Evolutionary conservation across 169 alveolate genomes (phyloP), one percentile per base, ranked within the genome.

Genomic region (Plasmodium billcollinsi): DNA sequence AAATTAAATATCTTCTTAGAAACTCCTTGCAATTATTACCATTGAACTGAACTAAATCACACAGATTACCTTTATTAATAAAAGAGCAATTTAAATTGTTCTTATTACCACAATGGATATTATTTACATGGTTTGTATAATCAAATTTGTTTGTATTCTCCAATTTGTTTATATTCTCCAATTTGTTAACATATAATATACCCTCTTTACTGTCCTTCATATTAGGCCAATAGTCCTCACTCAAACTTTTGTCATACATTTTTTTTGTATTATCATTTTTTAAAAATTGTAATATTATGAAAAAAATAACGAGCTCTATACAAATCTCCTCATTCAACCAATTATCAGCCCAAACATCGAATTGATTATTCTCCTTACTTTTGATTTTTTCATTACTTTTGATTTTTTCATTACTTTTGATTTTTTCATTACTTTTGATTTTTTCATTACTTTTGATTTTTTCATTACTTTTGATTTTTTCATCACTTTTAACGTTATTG

Each of bases 211-310:
- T 54, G 3, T 26, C 69, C 0, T 39, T 45, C 33, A 80, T 67
- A 59, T 49, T 52, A n/a, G 90, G 90, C 90, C 90, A 80, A 67
- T 80, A 54, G 14, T 80, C 90, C 52, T 80, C 83, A 39, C 80
- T 80, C 21, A 80, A 80, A 50, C n/a, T 80, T 67, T 80, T 80
- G 26, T 80, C 90, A 71, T 80, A 80, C 15, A 67, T 80, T 29
- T 71, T 80, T 47, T 67, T 80, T 72, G 33, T 61, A 80, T 67
- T 50, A 29, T 80, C 90, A 21, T 67, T 80, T 43, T 80, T 80
- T 15, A 80, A 70, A 54, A 80, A 80, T 69, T 80, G 90, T 26
- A 80, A 26, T 4, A 80, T 80, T 4, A 80, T 80, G 39, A 80
- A 80, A 80, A 80, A 80, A 6, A 67, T 80, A 6, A 80, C 83